These are phyloP conservation scores for Urtica urens DNA, from an alignment of 306 rosid genomes.

Conservation along the genomic window DNA sequence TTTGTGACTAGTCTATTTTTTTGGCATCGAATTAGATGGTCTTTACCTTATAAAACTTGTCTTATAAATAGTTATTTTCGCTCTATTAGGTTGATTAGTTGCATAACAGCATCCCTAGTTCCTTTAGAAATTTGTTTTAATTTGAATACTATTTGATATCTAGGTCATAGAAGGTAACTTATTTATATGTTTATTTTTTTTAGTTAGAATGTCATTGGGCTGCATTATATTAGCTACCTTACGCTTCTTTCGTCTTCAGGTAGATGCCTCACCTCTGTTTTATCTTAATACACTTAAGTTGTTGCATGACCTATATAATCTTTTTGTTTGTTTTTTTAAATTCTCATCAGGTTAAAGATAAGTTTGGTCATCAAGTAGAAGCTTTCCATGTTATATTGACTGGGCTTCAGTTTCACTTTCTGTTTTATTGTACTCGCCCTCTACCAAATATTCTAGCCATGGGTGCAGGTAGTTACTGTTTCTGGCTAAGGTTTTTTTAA, in stretches of 20 bases:
- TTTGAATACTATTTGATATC: not conserved
- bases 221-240: constrained; percentile 46
- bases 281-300: not conserved
- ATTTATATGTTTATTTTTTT: constrained; percentile 15
- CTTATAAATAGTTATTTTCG: too few species aligned
- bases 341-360: constrained; percentile 46
- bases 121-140: not conserved
- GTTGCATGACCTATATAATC: not conserved
- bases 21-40: too few species aligned
- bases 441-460: constrained; percentile 79
- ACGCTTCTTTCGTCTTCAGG: constrained; percentile 70
- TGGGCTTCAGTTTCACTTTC: constrained; percentile 70
- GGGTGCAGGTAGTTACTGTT: constrained; percentile 45
- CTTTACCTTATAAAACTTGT: too few species aligned
- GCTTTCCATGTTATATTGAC: constrained; percentile 67
- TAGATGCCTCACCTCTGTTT: constrained; percentile 12
- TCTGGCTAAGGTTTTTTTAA: too few species aligned
- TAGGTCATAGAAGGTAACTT: not conserved
- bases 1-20: too few species aligned
- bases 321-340: not conserved
- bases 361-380: constrained; percentile 85
- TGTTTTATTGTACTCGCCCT: constrained; percentile 82
- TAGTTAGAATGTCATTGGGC: constrained; percentile 81
- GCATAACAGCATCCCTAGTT: not conserved
- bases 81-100: too few species aligned